These are phyloP conservation scores for Sarocladiaceae sp. DNA, from an alignment of 2,329 filamentous ascomycete genomes.

Conservation along the genomic window DNA sequence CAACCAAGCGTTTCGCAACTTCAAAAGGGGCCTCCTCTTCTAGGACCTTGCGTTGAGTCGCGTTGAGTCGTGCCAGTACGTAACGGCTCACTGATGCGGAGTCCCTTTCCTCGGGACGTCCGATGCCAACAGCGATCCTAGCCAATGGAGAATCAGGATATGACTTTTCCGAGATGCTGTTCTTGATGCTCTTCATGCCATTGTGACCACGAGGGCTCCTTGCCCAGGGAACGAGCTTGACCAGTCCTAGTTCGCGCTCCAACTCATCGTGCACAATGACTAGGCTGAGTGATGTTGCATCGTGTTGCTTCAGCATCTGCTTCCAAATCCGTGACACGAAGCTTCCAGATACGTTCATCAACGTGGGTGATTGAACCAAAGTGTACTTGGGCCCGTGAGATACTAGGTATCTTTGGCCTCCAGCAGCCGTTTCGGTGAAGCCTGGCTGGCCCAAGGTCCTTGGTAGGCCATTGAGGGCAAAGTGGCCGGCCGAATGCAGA, in stretches of 20 bases:
- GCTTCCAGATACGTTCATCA: conserved; percentile 81
- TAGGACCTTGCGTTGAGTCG: conserved; percentile 42
- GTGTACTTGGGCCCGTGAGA: conserved; percentile 49
- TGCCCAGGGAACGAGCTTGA: conserved; percentile 58
- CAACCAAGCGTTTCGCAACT: conserved; percentile 43
- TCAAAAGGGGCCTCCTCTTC: conserved; percentile 44
- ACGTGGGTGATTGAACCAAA: conserved; percentile 65
- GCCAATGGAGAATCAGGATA: conserved; percentile 38
- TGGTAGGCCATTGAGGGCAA: conserved; percentile 58
- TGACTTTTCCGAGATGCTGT: conserved; percentile 35
- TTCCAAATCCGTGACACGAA: conserved; percentile 63
- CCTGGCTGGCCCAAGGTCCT: conserved; percentile 36
- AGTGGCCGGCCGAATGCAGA: conserved; percentile 83
- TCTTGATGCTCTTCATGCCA: conserved; percentile 62
- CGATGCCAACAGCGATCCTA: conserved; percentile 78
- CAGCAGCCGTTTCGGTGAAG: conserved; percentile 41
- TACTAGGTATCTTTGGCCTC: conserved; percentile 45
- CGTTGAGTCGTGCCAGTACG: conserved; percentile 64
- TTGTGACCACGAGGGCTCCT: conserved; percentile 66
- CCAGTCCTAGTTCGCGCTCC: conserved; percentile 62
- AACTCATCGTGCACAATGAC: conserved; percentile 88
- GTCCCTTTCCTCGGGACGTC: conserved; percentile 67
- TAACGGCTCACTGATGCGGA: conserved; percentile 63
- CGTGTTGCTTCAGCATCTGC: conserved; percentile 38
- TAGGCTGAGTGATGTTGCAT: conserved; percentile 37